Conservation (phyloP, 1,139 yeast genomes). For the Sugiyamaella xylanicola region DNA sequence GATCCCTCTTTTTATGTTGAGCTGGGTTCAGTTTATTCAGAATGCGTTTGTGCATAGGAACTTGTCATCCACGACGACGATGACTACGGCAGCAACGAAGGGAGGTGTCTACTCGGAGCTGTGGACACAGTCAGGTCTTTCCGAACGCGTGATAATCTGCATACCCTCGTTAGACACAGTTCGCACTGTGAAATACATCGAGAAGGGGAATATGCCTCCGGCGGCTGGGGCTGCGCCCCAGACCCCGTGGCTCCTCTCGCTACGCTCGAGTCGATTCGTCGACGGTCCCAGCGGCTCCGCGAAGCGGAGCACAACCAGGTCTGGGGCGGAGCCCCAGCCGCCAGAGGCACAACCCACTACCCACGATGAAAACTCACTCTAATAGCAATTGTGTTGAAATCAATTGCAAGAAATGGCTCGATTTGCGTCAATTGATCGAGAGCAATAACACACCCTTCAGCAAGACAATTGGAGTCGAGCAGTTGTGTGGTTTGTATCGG, state of each 20-base stretch:
- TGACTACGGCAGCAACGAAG: slow-evolving; percentile 6
- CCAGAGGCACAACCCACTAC: slow-evolving; percentile 8
- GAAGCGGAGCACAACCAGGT: background rate
- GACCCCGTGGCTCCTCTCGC: background rate
- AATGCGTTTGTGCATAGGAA: slow-evolving; percentile 32
- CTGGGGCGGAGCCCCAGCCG: slow-evolving; percentile 16
- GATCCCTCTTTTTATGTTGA: slow-evolving; percentile 18
- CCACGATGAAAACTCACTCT: too few relatives aligned
- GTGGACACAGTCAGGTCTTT: too few relatives aligned
- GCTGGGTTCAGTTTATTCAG: slow-evolving; percentile 28
- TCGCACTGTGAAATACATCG: too few relatives aligned
- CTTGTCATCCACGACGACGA: slow-evolving; percentile 11
- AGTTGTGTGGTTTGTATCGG: too few relatives aligned
- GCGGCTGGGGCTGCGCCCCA: background rate
- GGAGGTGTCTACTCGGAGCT: background rate
- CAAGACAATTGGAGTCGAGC: too few relatives aligned
- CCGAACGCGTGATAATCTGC: background rate
- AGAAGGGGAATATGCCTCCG: too few relatives aligned
- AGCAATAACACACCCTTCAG: too few relatives aligned
- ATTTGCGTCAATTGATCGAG: too few relatives aligned
- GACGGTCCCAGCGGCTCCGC: background rate
- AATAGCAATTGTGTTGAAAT: too few relatives aligned
- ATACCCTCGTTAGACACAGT: too few relatives aligned
- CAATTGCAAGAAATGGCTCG: too few relatives aligned
- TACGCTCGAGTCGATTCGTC: background rate